A percentile compares a stretch with the other conserved stretches of the same genome.
phyloP scores from a whole-genome alignment of 2,329 filamentous ascomycete genomes.

The Colletotrichum tanaceti region DNA sequence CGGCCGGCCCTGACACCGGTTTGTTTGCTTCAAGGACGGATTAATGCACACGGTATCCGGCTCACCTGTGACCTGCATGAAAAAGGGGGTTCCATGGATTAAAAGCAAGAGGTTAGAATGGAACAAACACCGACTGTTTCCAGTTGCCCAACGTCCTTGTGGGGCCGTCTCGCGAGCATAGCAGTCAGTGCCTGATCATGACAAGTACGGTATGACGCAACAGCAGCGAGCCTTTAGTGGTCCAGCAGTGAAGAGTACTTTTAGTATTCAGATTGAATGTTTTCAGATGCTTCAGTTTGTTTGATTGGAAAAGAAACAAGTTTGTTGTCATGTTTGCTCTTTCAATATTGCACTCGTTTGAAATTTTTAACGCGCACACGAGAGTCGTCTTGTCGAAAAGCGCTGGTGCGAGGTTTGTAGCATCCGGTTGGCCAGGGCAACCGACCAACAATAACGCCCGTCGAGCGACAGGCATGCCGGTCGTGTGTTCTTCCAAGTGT shows the following conservation, averaged over 20 bases:
- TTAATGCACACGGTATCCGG: background rate
- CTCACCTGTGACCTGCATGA: slow-evolving; percentile 4
- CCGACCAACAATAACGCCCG: slow-evolving; percentile 24
- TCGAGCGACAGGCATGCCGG: slow-evolving; percentile 17
- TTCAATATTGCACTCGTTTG: background rate
- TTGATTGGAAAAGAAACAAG: background rate
- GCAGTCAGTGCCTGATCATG: background rate
- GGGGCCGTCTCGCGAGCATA: background rate
- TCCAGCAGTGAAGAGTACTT: background rate
- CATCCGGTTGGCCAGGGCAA: slow-evolving; percentile 32
- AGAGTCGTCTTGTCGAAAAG: slow-evolving; percentile 6
- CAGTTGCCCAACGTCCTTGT: background rate
- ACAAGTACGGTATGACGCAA: slow-evolving; percentile 31
- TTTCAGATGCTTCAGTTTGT: background rate
- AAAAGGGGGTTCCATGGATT: no score
- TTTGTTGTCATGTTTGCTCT: background rate
- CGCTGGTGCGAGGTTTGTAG: slow-evolving; percentile 9
- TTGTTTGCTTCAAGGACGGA: background rate
- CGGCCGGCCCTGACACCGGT: slow-evolving; percentile 1
- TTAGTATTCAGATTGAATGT: background rate
- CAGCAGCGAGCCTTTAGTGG: background rate
- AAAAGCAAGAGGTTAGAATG: background rate
- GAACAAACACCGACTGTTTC: background rate
- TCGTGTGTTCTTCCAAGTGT: background rate
- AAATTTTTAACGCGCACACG: background rate